A percentile compares a stretch with the other conserved stretches of the same genome.
Evolutionary conservation across 1,139 yeast species (phyloP).

Genomic region (Sugiyamaella sp.): DNA sequence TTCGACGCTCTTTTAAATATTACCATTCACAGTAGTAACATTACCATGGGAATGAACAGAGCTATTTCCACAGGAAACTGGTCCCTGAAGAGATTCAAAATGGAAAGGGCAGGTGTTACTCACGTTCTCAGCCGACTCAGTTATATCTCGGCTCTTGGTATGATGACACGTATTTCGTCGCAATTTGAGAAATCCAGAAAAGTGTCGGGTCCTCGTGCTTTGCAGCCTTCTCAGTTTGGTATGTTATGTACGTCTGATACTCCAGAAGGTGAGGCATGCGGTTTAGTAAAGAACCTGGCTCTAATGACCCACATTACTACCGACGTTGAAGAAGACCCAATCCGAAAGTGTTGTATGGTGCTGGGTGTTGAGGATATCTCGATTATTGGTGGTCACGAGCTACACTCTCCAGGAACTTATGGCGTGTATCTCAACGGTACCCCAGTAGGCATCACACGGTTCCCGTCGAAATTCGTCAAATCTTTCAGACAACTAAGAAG

Average conservation of each 20-base stretch:
- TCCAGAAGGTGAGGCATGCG: constrained; percentile 99
- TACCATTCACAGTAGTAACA: constrained; percentile 87
- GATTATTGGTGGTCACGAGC: constrained; percentile 78
- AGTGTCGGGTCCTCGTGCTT: constrained; percentile 98
- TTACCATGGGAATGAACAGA: constrained; percentile 91
- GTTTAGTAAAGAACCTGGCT: constrained; percentile 93
- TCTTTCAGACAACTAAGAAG: constrained; percentile 82
- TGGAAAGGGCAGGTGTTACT: constrained; percentile 99
- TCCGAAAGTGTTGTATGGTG: constrained; percentile 70
- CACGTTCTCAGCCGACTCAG: constrained; percentile 90
- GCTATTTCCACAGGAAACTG: constrained; percentile 99
- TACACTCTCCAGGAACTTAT: constrained; percentile 75
- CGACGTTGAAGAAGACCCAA: constrained; percentile 94
- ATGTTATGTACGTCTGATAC: constrained; percentile 99
- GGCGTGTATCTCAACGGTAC: constrained; percentile 95
- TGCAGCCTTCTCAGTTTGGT: constrained; percentile 98
- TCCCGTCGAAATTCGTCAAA: constrained; percentile 76
- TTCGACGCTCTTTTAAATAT: constrained; percentile 90
- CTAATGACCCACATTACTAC: constrained; percentile 98
- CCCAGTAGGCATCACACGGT: constrained; percentile 83
- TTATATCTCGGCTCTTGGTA: constrained; percentile 93
- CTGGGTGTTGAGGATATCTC: constrained; percentile 90
- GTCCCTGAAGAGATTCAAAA: constrained; percentile 97
- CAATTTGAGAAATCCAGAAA: constrained; percentile 97
- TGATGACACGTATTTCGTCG: constrained; percentile 99